Conservation (phyloP, 164 flowering plant species). For the Annona squamosa region DNA sequence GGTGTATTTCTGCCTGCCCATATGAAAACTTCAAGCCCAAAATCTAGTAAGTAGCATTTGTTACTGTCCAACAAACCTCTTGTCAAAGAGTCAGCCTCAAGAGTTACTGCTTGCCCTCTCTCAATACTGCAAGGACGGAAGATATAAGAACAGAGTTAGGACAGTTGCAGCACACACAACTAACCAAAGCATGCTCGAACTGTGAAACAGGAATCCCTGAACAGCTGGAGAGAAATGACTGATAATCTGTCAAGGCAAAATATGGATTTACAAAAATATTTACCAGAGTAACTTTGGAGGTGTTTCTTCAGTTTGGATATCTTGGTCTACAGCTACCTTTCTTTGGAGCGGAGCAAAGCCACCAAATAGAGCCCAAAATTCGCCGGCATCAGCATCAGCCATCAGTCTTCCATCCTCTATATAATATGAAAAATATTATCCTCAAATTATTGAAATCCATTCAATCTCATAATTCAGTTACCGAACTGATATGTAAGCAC, state of each 20-base stretch:
- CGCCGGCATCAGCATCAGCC: constrained; percentile 98
- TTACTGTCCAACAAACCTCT: constrained; percentile 76
- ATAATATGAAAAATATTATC: neutral
- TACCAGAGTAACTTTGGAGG: constrained; percentile 59
- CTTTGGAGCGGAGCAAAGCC: constrained; percentile 98
- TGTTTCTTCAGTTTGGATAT: constrained; percentile 30
- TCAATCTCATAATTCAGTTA: too few relatives aligned
- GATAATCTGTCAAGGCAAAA: neutral
- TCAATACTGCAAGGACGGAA: constrained; percentile 42
- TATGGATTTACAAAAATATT: neutral
- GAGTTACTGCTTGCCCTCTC: constrained; percentile 61
- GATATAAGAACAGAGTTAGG: constrained; percentile 11
- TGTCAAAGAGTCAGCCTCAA: constrained; percentile 53
- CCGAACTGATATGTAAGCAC: too few relatives aligned
- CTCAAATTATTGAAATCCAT: too few relatives aligned
- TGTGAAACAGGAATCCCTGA: neutral
- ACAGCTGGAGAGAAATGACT: neutral
- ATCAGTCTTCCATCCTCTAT: constrained; percentile 93
- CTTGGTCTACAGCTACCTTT: constrained; percentile 50
- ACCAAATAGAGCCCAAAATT: constrained; percentile 91
- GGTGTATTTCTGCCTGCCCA: constrained; percentile 97
- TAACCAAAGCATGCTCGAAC: constrained; percentile 32
- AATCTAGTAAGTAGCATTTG: constrained; percentile 78
- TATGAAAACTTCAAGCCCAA: constrained; percentile 76
- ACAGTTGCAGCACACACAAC: neutral